phyloP scores from a whole-genome alignment of 345 rosid genomes.

The Syzygium jambos region DNA sequence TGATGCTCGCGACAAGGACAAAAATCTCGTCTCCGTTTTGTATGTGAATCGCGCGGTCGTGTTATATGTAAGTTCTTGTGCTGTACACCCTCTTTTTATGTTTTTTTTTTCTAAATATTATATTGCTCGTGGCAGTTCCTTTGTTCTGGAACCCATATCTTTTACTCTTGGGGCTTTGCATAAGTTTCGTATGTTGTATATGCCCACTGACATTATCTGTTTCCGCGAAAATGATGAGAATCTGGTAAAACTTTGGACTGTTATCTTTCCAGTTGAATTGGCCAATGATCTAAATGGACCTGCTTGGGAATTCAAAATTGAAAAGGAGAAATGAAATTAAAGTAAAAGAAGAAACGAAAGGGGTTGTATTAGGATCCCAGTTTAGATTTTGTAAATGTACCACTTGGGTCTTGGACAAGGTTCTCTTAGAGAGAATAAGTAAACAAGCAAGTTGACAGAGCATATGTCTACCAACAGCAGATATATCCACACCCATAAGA shows the following conservation, averaged over 20 bases:
- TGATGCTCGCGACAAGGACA: conserved; percentile 39
- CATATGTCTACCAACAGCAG: not conserved
- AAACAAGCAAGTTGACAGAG: not conserved
- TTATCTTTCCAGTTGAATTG: not conserved
- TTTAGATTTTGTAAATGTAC: not conserved
- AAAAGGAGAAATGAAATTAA: not conserved
- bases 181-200: not conserved
- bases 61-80: conserved; percentile 15
- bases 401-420: not conserved
- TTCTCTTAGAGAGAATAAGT: not conserved
- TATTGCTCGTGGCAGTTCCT: not conserved
- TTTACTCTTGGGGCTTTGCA: not conserved
- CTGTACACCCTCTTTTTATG: not conserved
- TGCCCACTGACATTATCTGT: not conserved
- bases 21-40: conserved; percentile 59
- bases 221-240: not conserved
- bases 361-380: not conserved
- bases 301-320: not conserved
- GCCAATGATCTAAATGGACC: not conserved
- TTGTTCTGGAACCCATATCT: not conserved
- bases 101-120: not conserved
- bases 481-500: no score
- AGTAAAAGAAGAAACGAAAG: not conserved
- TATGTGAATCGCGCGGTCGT: conserved; percentile 65
- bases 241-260: conserved; percentile 13